phyloP scores from a whole-genome alignment of 1,284 basidiomycete species.

The Cutaneotrichosporon sp. region DNA sequence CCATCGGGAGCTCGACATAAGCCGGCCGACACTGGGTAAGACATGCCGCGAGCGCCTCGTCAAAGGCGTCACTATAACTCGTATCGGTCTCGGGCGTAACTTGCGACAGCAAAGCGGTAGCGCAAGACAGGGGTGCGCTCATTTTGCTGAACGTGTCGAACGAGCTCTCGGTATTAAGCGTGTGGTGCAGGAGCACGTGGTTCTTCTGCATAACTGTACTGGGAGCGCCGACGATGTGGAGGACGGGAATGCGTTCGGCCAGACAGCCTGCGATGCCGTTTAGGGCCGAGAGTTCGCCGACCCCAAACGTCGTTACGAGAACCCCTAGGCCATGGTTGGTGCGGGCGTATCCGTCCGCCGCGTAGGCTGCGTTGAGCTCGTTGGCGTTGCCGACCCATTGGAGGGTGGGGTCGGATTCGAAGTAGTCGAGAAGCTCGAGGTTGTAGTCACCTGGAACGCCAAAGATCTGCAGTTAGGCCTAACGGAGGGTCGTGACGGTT shows the following conservation, averaged over 20 bases:
- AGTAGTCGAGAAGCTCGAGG: slow-evolving; percentile 70
- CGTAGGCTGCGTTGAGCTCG: slow-evolving; percentile 82
- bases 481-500: too few relatives aligned
- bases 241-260: slow-evolving; percentile 85
- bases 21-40: slow-evolving; percentile 75
- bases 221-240: slow-evolving; percentile 88
- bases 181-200: slow-evolving; percentile 73
- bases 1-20: slow-evolving; percentile 84
- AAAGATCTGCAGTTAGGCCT: slow-evolving; percentile 60
- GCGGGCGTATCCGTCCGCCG: slow-evolving; percentile 94
- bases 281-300: slow-evolving; percentile 71
- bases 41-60: slow-evolving; percentile 73
- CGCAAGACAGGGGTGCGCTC: slow-evolving; percentile 70
- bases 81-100: slow-evolving; percentile 56
- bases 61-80: slow-evolving; percentile 65
- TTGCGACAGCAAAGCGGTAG: slow-evolving; percentile 64
- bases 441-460: slow-evolving; percentile 94
- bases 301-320: slow-evolving; percentile 75
- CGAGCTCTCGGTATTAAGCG: slow-evolving; percentile 73
- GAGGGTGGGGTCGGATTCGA: slow-evolving; percentile 75
- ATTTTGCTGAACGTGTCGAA: slow-evolving; percentile 77
- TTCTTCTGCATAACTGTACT: slow-evolving; percentile 54
- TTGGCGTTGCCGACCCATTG: slow-evolving; percentile 94
- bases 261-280: slow-evolving; percentile 57
- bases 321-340: slow-evolving; percentile 75